Conservation (phyloP, 306 rosid genomes). For the Sesbania bispinosa region DNA sequence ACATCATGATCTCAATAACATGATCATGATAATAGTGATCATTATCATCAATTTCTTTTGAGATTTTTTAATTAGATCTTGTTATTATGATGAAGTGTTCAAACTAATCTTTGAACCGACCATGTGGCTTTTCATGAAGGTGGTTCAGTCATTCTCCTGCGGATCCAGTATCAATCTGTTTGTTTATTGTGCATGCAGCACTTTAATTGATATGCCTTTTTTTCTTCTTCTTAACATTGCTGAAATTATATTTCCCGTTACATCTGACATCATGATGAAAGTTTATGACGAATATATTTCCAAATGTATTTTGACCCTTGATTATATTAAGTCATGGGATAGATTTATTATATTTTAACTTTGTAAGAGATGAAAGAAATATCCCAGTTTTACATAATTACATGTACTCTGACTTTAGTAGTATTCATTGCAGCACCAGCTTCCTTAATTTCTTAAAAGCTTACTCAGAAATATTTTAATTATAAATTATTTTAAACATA, state of each 20-base stretch:
- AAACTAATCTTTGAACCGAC: constrained; percentile 28
- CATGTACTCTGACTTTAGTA: background rate
- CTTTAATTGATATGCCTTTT: constrained; percentile 25
- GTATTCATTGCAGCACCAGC: background rate
- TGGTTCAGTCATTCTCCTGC: constrained; percentile 13
- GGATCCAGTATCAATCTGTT: constrained; percentile 12
- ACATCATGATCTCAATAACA: constrained; percentile 38
- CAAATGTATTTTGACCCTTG: background rate
- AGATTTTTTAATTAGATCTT: constrained; percentile 37
- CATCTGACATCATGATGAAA: constrained; percentile 15
- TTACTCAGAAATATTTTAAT: background rate
- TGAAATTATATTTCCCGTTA: constrained; percentile 11
- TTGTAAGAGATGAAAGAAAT: background rate
- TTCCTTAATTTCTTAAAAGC: background rate
- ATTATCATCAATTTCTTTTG: constrained; percentile 27
- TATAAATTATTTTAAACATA: background rate
- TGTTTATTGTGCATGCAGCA: constrained; percentile 29
- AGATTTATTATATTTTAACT: background rate
- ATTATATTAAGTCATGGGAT: background rate
- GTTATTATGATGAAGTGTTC: constrained; percentile 16
- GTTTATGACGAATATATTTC: background rate
- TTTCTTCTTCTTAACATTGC: background rate
- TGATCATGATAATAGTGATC: constrained; percentile 32
- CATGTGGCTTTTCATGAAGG: constrained; percentile 32
- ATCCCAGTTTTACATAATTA: background rate